Evolutionary conservation across 2,329 filamentous ascomycete genomes (phyloP).

Genomic region (Exophiala oligosperma): DNA sequence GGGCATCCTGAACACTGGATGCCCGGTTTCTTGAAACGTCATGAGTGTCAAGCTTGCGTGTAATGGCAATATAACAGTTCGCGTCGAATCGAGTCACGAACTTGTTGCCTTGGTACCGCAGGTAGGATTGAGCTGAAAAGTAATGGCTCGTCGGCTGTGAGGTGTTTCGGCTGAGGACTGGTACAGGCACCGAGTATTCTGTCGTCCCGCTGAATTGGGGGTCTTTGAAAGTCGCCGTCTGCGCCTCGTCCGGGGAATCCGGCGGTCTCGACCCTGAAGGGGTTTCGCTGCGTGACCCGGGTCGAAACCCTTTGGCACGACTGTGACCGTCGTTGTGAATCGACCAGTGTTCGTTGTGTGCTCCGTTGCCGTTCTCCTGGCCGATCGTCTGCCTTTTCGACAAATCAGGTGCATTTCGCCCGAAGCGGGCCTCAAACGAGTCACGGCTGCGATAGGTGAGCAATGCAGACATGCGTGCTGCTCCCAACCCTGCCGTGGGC

Average conservation of each 20-base stretch:
- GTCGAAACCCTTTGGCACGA: slow-evolving; percentile 57
- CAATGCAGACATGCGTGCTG: slow-evolving; percentile 93
- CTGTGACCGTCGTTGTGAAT: slow-evolving; percentile 83
- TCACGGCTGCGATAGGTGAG: slow-evolving; percentile 95
- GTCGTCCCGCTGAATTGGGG: slow-evolving; percentile 72
- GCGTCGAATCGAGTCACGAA: slow-evolving; percentile 97
- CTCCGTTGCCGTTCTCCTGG: slow-evolving; percentile 54
- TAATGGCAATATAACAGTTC: slow-evolving; percentile 99
- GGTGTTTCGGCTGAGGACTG: slow-evolving; percentile 29
- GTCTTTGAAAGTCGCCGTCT: slow-evolving; percentile 51
- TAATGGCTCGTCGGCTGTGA: slow-evolving; percentile 64
- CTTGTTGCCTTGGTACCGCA: slow-evolving; percentile 93
- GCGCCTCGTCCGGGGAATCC: slow-evolving; percentile 22
- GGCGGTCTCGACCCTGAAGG: slow-evolving; percentile 9
- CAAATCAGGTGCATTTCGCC: slow-evolving; percentile 85
- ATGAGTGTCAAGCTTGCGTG: slow-evolving; percentile 94
- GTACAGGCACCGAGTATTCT: slow-evolving; percentile 47
- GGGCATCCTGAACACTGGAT: slow-evolving; percentile 65
- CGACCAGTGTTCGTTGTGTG: slow-evolving; percentile 71
- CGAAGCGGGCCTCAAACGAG: slow-evolving; percentile 94
- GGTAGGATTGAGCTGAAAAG: slow-evolving; percentile 96
- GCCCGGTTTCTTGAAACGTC: slow-evolving; percentile 80
- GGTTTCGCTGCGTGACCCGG: slow-evolving; percentile 34
- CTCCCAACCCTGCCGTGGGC: slow-evolving; percentile 81
- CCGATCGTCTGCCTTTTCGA: slow-evolving; percentile 76